phyloP scores from a whole-genome alignment of 2,329 filamentous ascomycete species.

The Colletotrichum melonis region DNA sequence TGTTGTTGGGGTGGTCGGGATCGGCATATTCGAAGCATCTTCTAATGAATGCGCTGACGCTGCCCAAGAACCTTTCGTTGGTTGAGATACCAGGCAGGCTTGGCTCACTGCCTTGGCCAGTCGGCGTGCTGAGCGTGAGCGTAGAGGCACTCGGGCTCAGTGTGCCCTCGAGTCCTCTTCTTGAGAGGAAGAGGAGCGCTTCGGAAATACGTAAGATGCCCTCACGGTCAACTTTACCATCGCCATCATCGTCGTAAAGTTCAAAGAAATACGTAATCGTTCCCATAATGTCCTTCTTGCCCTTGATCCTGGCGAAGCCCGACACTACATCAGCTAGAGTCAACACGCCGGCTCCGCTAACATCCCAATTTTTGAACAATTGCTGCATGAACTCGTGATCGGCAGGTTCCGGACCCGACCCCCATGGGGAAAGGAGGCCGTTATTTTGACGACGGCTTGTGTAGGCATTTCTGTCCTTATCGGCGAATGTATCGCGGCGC shows the following conservation, averaged over 20 bases:
- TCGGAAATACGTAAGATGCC: slow-evolving; percentile 96
- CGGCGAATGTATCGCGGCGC: slow-evolving; percentile 57
- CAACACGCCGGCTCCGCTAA: slow-evolving; percentile 79
- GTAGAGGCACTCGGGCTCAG: slow-evolving; percentile 73
- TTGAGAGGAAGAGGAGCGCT: slow-evolving; percentile 89
- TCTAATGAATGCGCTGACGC: slow-evolving; percentile 94
- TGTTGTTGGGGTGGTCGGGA: slow-evolving; percentile 80
- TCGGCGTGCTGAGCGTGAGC: slow-evolving; percentile 65
- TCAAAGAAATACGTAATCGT: slow-evolving; percentile 99
- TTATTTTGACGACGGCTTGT: slow-evolving; percentile 31
- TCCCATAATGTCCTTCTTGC: slow-evolving; percentile 95
- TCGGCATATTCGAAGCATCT: slow-evolving; percentile 99
- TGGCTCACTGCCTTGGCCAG: slow-evolving; percentile 51
- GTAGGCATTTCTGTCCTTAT: slow-evolving; percentile 63
- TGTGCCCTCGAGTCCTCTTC: slow-evolving; percentile 84
- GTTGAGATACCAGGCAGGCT: slow-evolving; percentile 66
- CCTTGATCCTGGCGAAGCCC: slow-evolving; percentile 91
- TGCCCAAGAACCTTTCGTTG: slow-evolving; percentile 90
- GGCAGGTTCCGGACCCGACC: slow-evolving; percentile 74
- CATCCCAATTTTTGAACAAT: slow-evolving; percentile 90
- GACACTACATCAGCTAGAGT: slow-evolving; percentile 93
- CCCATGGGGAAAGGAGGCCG: slow-evolving; percentile 61
- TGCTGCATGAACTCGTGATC: slow-evolving; percentile 95
- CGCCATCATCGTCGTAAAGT: slow-evolving; percentile 91
- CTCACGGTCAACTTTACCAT: slow-evolving; percentile 93